Conservation (phyloP, 1,284 basidiomycete genomes). For the Phylloporus sp. region DNA sequence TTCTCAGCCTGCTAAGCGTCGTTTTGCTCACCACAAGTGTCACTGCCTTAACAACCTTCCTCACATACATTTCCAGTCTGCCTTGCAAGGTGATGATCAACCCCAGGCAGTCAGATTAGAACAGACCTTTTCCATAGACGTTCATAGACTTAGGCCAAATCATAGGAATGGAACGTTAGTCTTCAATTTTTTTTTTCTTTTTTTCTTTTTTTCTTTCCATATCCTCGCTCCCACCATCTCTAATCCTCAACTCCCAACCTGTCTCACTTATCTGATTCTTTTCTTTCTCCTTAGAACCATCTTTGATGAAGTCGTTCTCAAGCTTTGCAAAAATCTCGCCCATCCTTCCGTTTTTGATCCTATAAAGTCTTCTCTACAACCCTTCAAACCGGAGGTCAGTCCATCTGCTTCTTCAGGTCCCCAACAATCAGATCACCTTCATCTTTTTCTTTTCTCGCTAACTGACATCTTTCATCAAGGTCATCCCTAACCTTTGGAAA, state of each 20-base stretch:
- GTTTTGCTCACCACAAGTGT: background rate
- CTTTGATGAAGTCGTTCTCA: background rate
- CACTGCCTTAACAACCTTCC: background rate
- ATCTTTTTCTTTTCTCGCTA: too few relatives aligned
- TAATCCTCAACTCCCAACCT: too few relatives aligned
- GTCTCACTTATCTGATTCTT: background rate
- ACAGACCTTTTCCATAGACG: background rate
- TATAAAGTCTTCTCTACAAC: background rate
- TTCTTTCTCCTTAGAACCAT: background rate
- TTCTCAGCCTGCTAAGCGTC: background rate
- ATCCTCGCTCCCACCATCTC: background rate
- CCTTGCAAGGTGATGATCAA: background rate
- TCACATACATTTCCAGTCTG: background rate
- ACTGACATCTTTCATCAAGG: too few relatives aligned
- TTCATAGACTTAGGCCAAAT: background rate
- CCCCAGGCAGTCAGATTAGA: background rate
- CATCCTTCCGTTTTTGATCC: background rate
- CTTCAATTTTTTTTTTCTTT: too few relatives aligned
- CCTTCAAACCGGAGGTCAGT: too few relatives aligned
- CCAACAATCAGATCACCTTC: too few relatives aligned
- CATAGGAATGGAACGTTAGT: background rate
- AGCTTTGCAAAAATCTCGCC: background rate
- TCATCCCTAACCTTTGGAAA: too few relatives aligned
- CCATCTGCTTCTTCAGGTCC: too few relatives aligned
- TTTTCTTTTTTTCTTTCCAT: too few relatives aligned